Evolutionary conservation across 768 basidiomycete species (phyloP), one percentile per base, ranked within the genome.

Genomic region (Suillus discolor): DNA sequence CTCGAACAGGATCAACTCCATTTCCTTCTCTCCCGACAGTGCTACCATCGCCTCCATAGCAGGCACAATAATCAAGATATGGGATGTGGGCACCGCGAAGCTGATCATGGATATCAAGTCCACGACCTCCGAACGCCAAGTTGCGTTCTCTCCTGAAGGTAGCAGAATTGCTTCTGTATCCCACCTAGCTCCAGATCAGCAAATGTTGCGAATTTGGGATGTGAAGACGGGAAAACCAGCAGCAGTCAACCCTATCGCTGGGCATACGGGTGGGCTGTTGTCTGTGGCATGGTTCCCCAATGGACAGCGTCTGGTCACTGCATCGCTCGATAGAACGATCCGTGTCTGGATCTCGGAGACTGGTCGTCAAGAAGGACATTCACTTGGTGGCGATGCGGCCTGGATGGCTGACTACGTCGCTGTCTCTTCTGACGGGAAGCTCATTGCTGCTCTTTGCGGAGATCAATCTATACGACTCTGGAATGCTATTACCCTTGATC

Each of bases 271-370:
- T 23, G 47, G 23, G 15, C 47, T 49, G 3, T 13, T 49, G 23
- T 49, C 47, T 49, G 47, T 49, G 13, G 47, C 47, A 49, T 49
- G 47, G 47, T 49, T 25, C 47, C 47, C 47, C 47, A 49, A 49
- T 49, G 47, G 23, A 25, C 23, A 49, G 23, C 23, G 23, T 49
- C 12, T 49, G 13, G 47, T 49, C 47, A 49, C 47, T 49, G 23
- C 47, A 25, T 49, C 23, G 23, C 13, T 49, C 6, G 47, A 49
- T 49, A 49, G 47, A 49, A 49, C 47, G 15, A 49, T 49, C 23
- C 23, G 47, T 23, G 12, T 49, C 23, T 49, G 47, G 47, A 49
- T 15, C 23, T 49, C 47, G 23, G 47, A 49, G 23, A 49, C 47
- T 4, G 47, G 47, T 25, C 7, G 23, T 23, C 47, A 49, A 49